Evolutionary conservation across 257 asterid genomes (phyloP).

Genomic region (Penstemon newberryi): DNA sequence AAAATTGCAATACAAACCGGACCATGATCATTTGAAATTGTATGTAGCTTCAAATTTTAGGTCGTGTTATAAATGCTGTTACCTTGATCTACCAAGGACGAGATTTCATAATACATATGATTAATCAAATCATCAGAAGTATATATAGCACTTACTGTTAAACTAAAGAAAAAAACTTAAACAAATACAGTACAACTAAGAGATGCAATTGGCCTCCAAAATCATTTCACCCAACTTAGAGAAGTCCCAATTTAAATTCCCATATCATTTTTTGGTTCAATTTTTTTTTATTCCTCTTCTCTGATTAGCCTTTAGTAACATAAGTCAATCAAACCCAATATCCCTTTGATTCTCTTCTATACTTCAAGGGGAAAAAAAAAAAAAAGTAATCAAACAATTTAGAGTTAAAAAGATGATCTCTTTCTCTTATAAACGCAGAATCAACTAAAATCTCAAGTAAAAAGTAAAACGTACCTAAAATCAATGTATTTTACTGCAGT

Average conservation of each 20-base stretch:
- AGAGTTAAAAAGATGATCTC: background rate
- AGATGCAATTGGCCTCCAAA: background rate
- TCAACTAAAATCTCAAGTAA: background rate
- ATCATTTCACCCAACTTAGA: constrained; percentile 10
- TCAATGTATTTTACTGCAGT: constrained; percentile 13
- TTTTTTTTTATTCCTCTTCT: background rate
- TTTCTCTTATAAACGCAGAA: background rate
- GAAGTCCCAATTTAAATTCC: constrained; percentile 20
- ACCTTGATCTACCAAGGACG: background rate
- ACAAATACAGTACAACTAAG: background rate
- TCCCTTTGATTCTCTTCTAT: background rate
- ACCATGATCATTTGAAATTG: background rate
- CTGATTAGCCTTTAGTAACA: constrained; percentile 10
- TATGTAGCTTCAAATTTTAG: background rate
- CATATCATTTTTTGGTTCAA: background rate
- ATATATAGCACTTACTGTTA: background rate
- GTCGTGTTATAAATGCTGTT: constrained; percentile 2
- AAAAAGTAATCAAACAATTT: constrained; percentile 10
- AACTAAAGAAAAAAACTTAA: constrained; percentile 6
- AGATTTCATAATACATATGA: background rate
- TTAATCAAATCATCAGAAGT: background rate
- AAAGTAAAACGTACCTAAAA: constrained; percentile 26
- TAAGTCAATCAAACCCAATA: constrained; percentile 8
- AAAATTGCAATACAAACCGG: background rate
- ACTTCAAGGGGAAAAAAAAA: background rate